phyloP scores from a whole-genome alignment of 1,139 yeast species.

The Candida glucosophila region DNA sequence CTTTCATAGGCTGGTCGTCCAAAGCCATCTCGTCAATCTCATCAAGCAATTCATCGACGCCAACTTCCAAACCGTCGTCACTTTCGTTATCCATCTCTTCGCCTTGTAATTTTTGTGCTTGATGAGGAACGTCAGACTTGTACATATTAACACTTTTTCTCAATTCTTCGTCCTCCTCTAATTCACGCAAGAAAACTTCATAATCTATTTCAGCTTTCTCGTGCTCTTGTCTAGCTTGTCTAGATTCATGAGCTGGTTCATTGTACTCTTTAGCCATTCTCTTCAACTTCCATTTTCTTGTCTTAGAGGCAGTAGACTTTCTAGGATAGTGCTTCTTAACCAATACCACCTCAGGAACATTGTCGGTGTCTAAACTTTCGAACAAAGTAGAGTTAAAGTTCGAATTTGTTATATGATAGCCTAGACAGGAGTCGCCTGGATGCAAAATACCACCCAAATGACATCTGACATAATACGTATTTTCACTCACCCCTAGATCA shows the following conservation, averaged over 20 bases:
- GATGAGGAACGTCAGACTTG: slow-evolving; percentile 42
- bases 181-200: slow-evolving; percentile 91
- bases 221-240: slow-evolving; percentile 79
- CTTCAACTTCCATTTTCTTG: slow-evolving; percentile 91
- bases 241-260: slow-evolving; percentile 63
- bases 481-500: slow-evolving; percentile 81
- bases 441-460: slow-evolving; percentile 91
- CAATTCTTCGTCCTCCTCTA: slow-evolving; percentile 94
- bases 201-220: slow-evolving; percentile 93
- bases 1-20: slow-evolving; percentile 38
- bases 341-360: slow-evolving; percentile 80
- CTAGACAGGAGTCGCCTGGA: slow-evolving; percentile 93
- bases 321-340: slow-evolving; percentile 89
- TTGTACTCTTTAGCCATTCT: slow-evolving; percentile 96
- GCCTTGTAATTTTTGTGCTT: slow-evolving; percentile 8
- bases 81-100: slow-evolving; percentile 38
- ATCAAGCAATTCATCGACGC: slow-evolving; percentile 77
- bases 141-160: slow-evolving; percentile 86
- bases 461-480: slow-evolving; percentile 71
- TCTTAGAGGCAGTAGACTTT: slow-evolving; percentile 66
- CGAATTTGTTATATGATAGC: slow-evolving; percentile 75
- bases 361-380: slow-evolving; percentile 59
- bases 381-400: slow-evolving; percentile 82
- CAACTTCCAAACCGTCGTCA: slow-evolving; percentile 72
- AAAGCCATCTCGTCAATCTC: slow-evolving; percentile 90